Evolutionary conservation across 768 basidiomycete species (phyloP), one percentile per base, ranked within the genome.

Genomic region (Termitomyces sp.): DNA sequence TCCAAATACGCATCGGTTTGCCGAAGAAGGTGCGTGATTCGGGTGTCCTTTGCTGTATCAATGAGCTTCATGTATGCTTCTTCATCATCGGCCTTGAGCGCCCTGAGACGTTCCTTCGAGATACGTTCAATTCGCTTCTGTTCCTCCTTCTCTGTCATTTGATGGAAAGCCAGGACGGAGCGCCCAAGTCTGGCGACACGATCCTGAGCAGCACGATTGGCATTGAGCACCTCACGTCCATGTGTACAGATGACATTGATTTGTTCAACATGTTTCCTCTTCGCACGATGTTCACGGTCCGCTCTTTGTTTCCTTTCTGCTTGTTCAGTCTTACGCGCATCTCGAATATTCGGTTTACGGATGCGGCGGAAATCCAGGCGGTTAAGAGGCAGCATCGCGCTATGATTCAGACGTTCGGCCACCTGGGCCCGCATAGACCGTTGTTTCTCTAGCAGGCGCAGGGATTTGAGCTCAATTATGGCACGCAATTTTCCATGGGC

Each of bases 51-150:
- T 59, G 96, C 96, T 18, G 95, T 97, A 72, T 98, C 97, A 68
- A 99, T 93, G 67, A 99, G 89, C 70, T 95, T 95, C 85, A 98
- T 89, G 74, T 99, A 99, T n/a, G 93, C 95, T 74, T 98, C 97
- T 78, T 99, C 97, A 77, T 99, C 96, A 69, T 98, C 95, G 32
- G 91, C 91, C 75, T 96, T 95, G 65, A 98, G 86, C 8, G 96
- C 97, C 77, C 92, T 94, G 63, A 99, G 77, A 91, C 95, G 94
- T 73, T 98, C 97, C 78, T 98, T 98, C 49, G 91, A 87, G 48
- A 99, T 86, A 57, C 94, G 81, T 75, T 98, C 97, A 64, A 99
- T 91, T 30, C 96, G 85, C 72, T 95, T 94, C 82, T 95, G 93
- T 72, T 99, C 97, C 74, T 98, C 96, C 78, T 93, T 95, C 78